A percentile compares a stretch with the other conserved stretches of the same genome.
phyloP scores from a whole-genome alignment of 2,329 filamentous ascomycete species.

The Colletotrichum sp. region DNA sequence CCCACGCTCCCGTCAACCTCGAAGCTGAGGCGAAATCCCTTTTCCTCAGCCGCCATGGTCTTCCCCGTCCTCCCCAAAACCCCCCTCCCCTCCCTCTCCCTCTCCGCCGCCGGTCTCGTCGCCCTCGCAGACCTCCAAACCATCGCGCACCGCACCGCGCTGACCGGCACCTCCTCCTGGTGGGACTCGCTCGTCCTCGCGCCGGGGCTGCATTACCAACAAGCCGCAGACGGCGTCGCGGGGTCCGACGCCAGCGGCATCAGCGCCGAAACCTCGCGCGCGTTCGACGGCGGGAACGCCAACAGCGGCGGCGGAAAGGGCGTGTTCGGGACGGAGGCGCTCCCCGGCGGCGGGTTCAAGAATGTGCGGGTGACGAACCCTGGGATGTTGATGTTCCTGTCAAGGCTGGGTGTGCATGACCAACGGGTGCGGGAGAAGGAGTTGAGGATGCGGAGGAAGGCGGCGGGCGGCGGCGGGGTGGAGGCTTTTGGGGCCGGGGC shows the following conservation, averaged over 20 bases:
- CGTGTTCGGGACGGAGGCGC: not conserved
- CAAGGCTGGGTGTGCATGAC: not conserved
- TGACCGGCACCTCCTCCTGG: slow-evolving; percentile 61
- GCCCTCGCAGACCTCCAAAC: slow-evolving; percentile 64
- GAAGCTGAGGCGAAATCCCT: not conserved
- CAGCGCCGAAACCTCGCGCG: slow-evolving; percentile 50
- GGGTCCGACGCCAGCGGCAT: slow-evolving; percentile 33
- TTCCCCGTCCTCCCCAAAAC: slow-evolving; percentile 48
- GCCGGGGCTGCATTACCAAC: slow-evolving; percentile 66
- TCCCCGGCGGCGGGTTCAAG: not conserved
- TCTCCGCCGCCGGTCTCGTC: slow-evolving; percentile 59
- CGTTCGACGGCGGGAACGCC: slow-evolving; percentile 45
- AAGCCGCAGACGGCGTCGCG: slow-evolving; percentile 56
- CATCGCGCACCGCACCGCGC: slow-evolving; percentile 58
- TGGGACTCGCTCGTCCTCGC: slow-evolving; percentile 62
- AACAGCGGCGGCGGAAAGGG: not conserved
- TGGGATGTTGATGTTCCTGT: slow-evolving; percentile 47
- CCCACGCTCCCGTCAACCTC: not conserved
- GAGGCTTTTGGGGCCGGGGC: not conserved
- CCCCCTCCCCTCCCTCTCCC: slow-evolving; percentile 48
- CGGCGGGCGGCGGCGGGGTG: not conserved
- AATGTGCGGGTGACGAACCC: slow-evolving; percentile 8
- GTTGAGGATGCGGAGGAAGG: slow-evolving; percentile 30
- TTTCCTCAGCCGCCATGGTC: slow-evolving; percentile 9
- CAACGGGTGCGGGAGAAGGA: slow-evolving; percentile 36